phyloP scores from a whole-genome alignment of 164 flowering plant species.

The Macadamia tetraphylla region DNA sequence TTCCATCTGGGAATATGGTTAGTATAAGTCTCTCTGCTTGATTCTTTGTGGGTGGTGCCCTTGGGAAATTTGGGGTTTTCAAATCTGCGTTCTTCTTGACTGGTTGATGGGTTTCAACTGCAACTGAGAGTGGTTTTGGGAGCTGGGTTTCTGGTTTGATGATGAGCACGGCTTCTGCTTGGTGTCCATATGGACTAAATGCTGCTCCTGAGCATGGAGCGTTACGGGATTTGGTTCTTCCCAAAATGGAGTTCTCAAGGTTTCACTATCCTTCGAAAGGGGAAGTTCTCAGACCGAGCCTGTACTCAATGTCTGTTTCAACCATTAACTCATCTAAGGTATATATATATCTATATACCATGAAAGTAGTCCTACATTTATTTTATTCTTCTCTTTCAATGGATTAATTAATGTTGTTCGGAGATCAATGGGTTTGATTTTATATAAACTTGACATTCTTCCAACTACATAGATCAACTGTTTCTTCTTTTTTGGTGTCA shows the following conservation, averaged over 20 bases:
- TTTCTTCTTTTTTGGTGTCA: too few species aligned
- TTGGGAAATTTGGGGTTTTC: too few species aligned
- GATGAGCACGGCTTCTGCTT: slow-evolving; percentile 48
- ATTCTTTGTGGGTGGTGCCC: too few species aligned
- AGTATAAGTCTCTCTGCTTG: too few species aligned
- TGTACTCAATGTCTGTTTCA: slow-evolving; percentile 23
- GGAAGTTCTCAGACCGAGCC: slow-evolving; percentile 24
- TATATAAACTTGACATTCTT: too few species aligned
- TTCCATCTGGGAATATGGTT: too few species aligned
- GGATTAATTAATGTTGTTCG: background rate
- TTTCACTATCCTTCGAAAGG: slow-evolving; percentile 19
- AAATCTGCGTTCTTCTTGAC: too few species aligned
- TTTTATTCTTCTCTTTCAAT: background rate
- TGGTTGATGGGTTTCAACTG: background rate
- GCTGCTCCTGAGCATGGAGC: slow-evolving; percentile 22
- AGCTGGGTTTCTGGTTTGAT: slow-evolving; percentile 18
- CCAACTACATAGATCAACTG: too few species aligned
- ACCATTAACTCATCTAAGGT: slow-evolving; percentile 33
- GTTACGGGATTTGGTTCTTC: slow-evolving; percentile 11
- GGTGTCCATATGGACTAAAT: slow-evolving; percentile 34
- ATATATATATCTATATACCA: background rate
- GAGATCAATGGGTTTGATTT: too few species aligned
- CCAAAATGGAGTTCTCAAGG: slow-evolving; percentile 24
- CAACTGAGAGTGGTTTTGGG: slow-evolving; percentile 11
- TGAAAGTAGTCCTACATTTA: background rate